Base-by-base conservation (phyloP, 768 basidiomycete species). In the Leccinum imitatum region DNA sequence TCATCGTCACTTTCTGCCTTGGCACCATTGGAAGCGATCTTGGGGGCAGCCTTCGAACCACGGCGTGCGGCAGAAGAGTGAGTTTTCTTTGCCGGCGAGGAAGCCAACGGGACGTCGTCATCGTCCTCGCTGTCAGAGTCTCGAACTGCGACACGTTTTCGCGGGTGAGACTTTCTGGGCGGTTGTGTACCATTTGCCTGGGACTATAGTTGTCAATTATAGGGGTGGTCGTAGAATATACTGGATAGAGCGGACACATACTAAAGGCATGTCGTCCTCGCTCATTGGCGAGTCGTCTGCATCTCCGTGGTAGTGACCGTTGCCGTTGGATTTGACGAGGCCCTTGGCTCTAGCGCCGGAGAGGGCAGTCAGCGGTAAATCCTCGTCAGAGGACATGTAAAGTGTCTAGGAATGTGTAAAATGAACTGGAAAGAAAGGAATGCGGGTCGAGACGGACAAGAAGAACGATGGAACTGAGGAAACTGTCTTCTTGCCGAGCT, bases 241-340 rank as follows among this genome's bases (percentile, higher is more conserved):
- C 47, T 39, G 21, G 14, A 50, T 27, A 23, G 41, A 53, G 48
- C 17, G 59, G 27, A 59, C 62, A 78, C 83, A 65, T 72, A 92
- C 91, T 71, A 90, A 77, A 50, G 89, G 89, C 73, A 85, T 73
- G 66, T 90, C 87, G 54, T 85, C 87, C 59, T 89, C 88, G 63
- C 87, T 89, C 82, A 87, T 82, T 25, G 80, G 77, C 54, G 76
- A 77, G 67, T 76, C 75, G 14, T 71, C 74, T 58, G 77, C 74
- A 58, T 77, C 74, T 23, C 72, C 73, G 25, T 77, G 76, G 59
- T 59, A 59, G 67, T 74, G 71, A 61, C 75, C 75, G 67, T 78
- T 78, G 52, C 78, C 77, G 64, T 84, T 83, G 59, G 77, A 76
- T 63, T 71, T 72, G 71, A 71, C 74, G 65, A 75, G 70, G 66